Conservation (phyloP, 2,329 filamentous ascomycete genomes). For the Aspergillus sp. region DNA sequence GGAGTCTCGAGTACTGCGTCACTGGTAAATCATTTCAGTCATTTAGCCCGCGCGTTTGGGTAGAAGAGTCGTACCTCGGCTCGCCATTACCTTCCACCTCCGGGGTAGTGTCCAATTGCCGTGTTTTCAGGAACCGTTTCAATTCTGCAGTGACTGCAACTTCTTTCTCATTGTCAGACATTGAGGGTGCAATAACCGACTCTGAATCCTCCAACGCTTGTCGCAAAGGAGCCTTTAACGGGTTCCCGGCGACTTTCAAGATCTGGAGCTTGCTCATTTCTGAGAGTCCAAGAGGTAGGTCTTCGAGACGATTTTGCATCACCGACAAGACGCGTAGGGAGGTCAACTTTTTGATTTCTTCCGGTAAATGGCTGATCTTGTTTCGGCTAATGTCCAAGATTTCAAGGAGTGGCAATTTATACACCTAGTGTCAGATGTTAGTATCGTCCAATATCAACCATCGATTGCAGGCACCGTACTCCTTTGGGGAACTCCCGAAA, state of each 20-base stretch:
- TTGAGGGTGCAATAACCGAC: constrained; percentile 52
- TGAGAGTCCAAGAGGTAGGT: constrained; percentile 73
- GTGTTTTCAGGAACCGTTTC: constrained; percentile 51
- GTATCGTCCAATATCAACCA: constrained; percentile 4
- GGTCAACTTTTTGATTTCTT: constrained; percentile 70
- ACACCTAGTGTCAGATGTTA: constrained; percentile 53
- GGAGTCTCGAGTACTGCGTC: constrained; percentile 73
- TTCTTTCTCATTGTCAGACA: constrained; percentile 55
- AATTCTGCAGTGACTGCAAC: constrained; percentile 54
- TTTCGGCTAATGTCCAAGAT: constrained; percentile 91
- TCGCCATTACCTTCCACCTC: constrained; percentile 44
- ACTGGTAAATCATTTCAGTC: constrained; percentile 38
- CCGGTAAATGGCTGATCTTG: constrained; percentile 68
- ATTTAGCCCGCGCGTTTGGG: constrained; percentile 2
- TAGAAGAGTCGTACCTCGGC: constrained; percentile 25
- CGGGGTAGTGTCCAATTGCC: constrained; percentile 31
- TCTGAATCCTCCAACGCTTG: constrained; percentile 62
- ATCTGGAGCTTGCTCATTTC: constrained; percentile 87
- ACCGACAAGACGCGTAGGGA: constrained; percentile 86
- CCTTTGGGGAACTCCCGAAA: constrained; percentile 57
- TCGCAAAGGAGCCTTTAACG: constrained; percentile 69
- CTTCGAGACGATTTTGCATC: constrained; percentile 77
- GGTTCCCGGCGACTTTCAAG: constrained; percentile 84
- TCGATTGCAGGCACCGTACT: constrained; percentile 40
- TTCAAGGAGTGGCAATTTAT: constrained; percentile 77